These are phyloP conservation scores for Coniochaeta hoffmannii DNA, from an alignment of 2,329 filamentous ascomycete genomes.

Conservation along the genomic window DNA sequence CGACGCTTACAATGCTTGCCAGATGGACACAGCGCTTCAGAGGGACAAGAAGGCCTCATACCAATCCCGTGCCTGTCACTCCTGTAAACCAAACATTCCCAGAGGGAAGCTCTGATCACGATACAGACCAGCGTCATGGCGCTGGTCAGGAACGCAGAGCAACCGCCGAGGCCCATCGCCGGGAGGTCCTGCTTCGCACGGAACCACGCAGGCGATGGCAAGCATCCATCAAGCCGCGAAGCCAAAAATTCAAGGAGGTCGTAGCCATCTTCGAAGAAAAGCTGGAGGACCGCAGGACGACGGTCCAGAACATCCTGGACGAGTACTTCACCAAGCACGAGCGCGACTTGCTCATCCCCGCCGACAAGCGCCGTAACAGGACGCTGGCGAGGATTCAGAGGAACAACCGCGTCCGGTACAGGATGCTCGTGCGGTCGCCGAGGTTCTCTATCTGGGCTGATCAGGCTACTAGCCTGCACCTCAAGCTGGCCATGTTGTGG, in stretches of 20 bases:
- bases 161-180: not conserved
- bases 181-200: not conserved
- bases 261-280: not conserved
- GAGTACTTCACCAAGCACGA: constrained; percentile 17
- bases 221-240: not conserved
- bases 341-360: constrained; percentile 8
- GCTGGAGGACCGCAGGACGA: not conserved
- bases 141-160: not conserved
- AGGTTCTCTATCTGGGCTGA: constrained; percentile 5
- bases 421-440: constrained; percentile 4
- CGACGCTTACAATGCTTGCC: not conserved
- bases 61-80: not conserved
- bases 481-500: constrained; percentile 38
- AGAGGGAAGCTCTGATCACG: not conserved
- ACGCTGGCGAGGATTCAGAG: constrained; percentile 10
- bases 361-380: constrained; percentile 22
- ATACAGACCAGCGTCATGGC: not conserved
- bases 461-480: constrained; percentile 16
- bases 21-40: not conserved
- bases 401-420: constrained; percentile 7
- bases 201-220: not conserved
- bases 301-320: constrained; percentile 24
- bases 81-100: not conserved
- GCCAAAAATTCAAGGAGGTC: not conserved
- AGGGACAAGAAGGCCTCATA: not conserved